A percentile compares a stretch with the other conserved stretches of the same genome.
Evolutionary conservation across 2,329 filamentous ascomycete species (phyloP).

Genomic region (Neofusicoccum kwambonambiense): DNA sequence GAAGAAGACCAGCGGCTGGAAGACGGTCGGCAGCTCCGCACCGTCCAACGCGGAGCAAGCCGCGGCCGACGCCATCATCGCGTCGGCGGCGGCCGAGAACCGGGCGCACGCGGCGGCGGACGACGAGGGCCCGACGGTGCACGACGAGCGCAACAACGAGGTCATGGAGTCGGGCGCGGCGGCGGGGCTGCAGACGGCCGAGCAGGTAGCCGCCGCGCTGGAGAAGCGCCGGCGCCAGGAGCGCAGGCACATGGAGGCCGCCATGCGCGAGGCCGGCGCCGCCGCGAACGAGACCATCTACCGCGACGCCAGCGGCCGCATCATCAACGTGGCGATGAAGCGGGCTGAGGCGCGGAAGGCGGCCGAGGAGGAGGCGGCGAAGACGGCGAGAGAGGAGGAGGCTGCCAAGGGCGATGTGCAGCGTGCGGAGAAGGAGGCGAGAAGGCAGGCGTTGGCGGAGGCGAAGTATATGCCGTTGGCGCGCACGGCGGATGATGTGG

Average conservation of each 20-base stretch:
- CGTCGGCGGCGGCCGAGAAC: constrained; percentile 67
- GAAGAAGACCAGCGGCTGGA: constrained; percentile 68
- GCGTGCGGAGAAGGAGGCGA: constrained; percentile 61
- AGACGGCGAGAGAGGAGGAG: constrained; percentile 65
- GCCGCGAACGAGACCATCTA: constrained; percentile 75
- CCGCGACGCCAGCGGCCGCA: constrained; percentile 88
- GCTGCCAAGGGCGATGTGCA: constrained; percentile 85
- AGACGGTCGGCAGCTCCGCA: constrained; percentile 58
- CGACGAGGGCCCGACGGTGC: constrained; percentile 46
- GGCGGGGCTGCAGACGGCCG: constrained; percentile 82
- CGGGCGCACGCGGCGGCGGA: constrained; percentile 46
- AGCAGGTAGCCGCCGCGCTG: constrained; percentile 60
- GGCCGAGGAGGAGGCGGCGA: constrained; percentile 66
- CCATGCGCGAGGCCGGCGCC: constrained; percentile 46
- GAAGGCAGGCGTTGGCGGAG: constrained; percentile 70
- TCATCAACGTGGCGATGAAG: constrained; percentile 90
- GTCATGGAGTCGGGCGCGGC: constrained; percentile 86
- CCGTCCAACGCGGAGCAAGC: constrained; percentile 57
- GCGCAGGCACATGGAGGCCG: constrained; percentile 47
- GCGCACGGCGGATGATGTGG: constrained; percentile 76
- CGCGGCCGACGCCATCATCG: constrained; percentile 77
- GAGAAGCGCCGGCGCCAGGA: constrained; percentile 68
- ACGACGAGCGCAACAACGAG: constrained; percentile 48
- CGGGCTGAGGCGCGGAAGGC: constrained; percentile 81
- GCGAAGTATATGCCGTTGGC: constrained; percentile 81